Conservation (phyloP, 2,329 filamentous ascomycete genomes). For the Colletotrichum tanaceti region DNA sequence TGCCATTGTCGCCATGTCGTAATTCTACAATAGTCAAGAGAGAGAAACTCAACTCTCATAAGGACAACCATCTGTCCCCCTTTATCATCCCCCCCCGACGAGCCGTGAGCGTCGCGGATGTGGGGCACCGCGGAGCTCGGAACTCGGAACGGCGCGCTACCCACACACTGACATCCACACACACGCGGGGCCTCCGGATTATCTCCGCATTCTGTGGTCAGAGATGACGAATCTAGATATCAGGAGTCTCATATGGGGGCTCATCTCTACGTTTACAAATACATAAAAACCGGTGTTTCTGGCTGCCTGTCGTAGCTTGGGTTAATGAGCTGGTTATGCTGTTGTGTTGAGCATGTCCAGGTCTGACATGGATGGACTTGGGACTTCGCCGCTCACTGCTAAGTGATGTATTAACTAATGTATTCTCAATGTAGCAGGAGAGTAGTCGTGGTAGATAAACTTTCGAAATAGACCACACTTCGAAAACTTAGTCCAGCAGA, state of each 20-base stretch:
- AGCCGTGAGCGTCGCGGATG: background rate
- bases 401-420: too few species aligned
- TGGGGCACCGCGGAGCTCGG: constrained; percentile 25
- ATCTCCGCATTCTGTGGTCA: constrained; percentile 22
- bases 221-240: too few species aligned
- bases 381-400: too few species aligned
- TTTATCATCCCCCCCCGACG: constrained; percentile 25
- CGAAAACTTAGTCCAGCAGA: too few species aligned
- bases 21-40: too few species aligned
- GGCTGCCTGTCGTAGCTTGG: background rate
- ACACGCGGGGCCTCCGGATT: constrained; percentile 7
- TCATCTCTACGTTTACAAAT: constrained; percentile 9
- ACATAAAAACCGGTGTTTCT: background rate
- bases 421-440: too few species aligned
- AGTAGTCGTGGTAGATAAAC: too few species aligned
- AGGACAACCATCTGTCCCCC: background rate
- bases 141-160: constrained; percentile 29
- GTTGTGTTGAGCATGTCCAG: background rate
- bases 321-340: too few species aligned
- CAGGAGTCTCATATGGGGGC: background rate
- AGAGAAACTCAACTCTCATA: background rate
- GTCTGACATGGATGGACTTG: too few species aligned
- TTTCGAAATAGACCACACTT: too few species aligned
- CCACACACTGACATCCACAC: background rate
- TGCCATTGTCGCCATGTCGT: constrained; percentile 7